phyloP scores from a whole-genome alignment of 106 monocot species.

The Dioscorea dumetorum region DNA sequence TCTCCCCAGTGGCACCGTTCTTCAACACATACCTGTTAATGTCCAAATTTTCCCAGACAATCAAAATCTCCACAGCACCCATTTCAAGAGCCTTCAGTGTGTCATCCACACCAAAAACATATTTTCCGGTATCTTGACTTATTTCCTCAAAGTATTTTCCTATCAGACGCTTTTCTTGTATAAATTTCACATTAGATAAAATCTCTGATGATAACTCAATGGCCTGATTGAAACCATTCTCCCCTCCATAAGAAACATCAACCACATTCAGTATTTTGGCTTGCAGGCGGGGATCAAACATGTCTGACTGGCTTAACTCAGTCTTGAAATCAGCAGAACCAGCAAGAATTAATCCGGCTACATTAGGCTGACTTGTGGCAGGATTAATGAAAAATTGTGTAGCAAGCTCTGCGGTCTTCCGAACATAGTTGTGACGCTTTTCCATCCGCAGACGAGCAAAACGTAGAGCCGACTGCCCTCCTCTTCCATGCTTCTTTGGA shows the following conservation, averaged over 20 bases:
- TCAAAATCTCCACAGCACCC: conserved; percentile 61
- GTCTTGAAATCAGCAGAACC: conserved; percentile 70
- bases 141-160: conserved; percentile 69
- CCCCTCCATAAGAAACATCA: conserved; percentile 62
- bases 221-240: conserved; percentile 62
- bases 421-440: conserved; percentile 57
- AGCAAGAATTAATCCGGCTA: conserved; percentile 51
- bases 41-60: conserved; percentile 62
- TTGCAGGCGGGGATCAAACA: conserved; percentile 60
- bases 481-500: conserved; percentile 60
- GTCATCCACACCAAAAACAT: conserved; percentile 61
- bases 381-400: conserved; percentile 59
- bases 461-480: conserved; percentile 59
- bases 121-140: conserved; percentile 62
- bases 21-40: conserved; percentile 42
- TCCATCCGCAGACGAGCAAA: conserved; percentile 65
- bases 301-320: conserved; percentile 57
- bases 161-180: conserved; percentile 58
- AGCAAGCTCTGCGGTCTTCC: conserved; percentile 58
- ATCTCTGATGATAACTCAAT: conserved; percentile 55
- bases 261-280: conserved; percentile 58
- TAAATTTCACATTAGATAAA: conserved; percentile 57
- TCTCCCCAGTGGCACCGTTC: conserved; percentile 33
- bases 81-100: conserved; percentile 57
- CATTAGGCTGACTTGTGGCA: conserved; percentile 59